These are phyloP conservation scores for Sarcomyxa edulis DNA, from an alignment of 768 basidiomycete genomes.

Conservation along the genomic window DNA sequence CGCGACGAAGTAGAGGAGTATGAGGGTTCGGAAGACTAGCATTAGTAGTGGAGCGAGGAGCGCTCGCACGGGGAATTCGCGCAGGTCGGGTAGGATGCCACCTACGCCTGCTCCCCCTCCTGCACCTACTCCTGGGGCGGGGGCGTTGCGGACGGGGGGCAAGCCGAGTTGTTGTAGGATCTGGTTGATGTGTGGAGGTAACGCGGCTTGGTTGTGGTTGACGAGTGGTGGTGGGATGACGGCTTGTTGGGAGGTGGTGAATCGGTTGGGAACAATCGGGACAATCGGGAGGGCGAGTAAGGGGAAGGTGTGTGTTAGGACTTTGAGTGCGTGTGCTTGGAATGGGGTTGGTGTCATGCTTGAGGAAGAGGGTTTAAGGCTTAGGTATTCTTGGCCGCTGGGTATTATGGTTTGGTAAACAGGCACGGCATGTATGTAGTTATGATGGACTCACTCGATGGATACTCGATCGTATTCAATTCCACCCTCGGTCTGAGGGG, in stretches of 20 bases:
- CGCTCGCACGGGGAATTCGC: constrained; percentile 61
- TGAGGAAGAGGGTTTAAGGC: constrained; percentile 37
- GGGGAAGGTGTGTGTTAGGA: constrained; percentile 55
- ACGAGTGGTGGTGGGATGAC: neutral
- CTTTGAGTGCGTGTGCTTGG: constrained; percentile 60
- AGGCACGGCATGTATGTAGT: neutral
- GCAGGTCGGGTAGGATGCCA: constrained; percentile 32
- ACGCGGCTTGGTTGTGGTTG: constrained; percentile 20
- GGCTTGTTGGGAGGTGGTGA: too few species aligned
- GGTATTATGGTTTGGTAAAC: constrained; percentile 7
- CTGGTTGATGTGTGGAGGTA: constrained; percentile 50
- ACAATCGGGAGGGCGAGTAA: constrained; percentile 31
- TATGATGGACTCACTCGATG: constrained; percentile 33
- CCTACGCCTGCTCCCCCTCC: constrained; percentile 20
- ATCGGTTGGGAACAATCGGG: constrained; percentile 10
- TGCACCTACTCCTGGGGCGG: neutral
- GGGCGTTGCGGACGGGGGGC: constrained; percentile 39
- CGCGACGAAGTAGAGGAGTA: constrained; percentile 74
- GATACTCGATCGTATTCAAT: constrained; percentile 32
- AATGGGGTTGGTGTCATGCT: constrained; percentile 51
- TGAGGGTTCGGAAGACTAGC: constrained; percentile 60
- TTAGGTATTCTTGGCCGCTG: constrained; percentile 52
- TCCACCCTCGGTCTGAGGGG: constrained; percentile 30
- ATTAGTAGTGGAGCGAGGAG: constrained; percentile 62
- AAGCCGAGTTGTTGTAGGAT: constrained; percentile 64